Percentiles rank a stretch among this genome's conserved stretches.
These are phyloP conservation scores for Claviceps spartinae DNA, from an alignment of 2,329 filamentous ascomycete genomes.

Conservation along the genomic window DNA sequence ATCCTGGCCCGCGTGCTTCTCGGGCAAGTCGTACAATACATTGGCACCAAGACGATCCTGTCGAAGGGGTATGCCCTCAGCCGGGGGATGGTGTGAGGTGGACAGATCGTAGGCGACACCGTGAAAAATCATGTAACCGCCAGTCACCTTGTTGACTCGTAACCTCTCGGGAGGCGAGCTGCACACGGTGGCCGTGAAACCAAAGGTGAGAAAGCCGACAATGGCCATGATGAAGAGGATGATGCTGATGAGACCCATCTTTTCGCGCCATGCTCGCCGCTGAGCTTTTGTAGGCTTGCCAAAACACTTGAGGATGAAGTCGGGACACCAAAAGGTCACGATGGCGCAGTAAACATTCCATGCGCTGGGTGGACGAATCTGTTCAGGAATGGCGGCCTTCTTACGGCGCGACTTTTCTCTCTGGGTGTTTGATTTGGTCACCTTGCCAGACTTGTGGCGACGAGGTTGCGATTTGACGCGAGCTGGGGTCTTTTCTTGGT, in stretches of 20 bases:
- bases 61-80: constrained; percentile 56
- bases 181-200: constrained; percentile 85
- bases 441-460: constrained; percentile 42
- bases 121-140: constrained; percentile 91
- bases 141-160: constrained; percentile 66
- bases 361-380: constrained; percentile 64
- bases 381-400: constrained; percentile 42
- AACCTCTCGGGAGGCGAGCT: constrained; percentile 57
- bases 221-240: constrained; percentile 77
- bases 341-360: constrained; percentile 95
- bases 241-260: constrained; percentile 91
- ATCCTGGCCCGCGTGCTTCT: constrained; percentile 76
- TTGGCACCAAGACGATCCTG: constrained; percentile 46
- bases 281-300: constrained; percentile 77
- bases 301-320: constrained; percentile 71
- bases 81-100: constrained; percentile 63
- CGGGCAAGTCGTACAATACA: constrained; percentile 72
- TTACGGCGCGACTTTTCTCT: constrained; percentile 28
- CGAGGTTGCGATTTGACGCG: constrained; percentile 21
- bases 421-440: constrained; percentile 36
- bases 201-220: constrained; percentile 93
- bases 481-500: constrained; percentile 19
- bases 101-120: constrained; percentile 79
- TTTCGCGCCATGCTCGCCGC: constrained; percentile 89
- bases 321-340: constrained; percentile 88